A percentile compares a stretch with the other conserved stretches of the same genome.
phyloP scores from a whole-genome alignment of 1,284 basidiomycete genomes.

The Cystobasidiaceae sp. region DNA sequence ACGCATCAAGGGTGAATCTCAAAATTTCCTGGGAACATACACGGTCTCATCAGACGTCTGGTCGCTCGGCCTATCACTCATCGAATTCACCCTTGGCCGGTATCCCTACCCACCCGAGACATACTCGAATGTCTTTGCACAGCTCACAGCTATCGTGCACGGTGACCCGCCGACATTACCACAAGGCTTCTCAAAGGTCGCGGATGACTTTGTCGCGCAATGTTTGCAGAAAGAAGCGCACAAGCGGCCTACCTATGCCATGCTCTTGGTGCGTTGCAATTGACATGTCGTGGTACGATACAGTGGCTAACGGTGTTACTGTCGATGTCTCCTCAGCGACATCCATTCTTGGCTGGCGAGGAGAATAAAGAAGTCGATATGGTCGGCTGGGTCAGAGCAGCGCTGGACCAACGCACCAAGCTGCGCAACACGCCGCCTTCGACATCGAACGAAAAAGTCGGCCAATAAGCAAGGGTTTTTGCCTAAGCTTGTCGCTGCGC shows the following conservation, averaged over 20 bases:
- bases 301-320: no score
- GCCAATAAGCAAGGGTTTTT: no score
- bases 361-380: constrained; percentile 46
- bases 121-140: constrained; percentile 92
- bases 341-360: constrained; percentile 61
- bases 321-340: no score
- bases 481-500: no score
- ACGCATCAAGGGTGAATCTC: constrained; percentile 89
- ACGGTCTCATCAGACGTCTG: constrained; percentile 96
- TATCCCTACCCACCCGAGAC: constrained; percentile 99
- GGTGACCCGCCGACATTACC: constrained; percentile 86
- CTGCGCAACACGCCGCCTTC: no score
- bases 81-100: constrained; percentile 83
- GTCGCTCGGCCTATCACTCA: constrained; percentile 93
- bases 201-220: constrained; percentile 52
- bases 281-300: background rate
- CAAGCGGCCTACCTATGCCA: constrained; percentile 72
- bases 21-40: constrained; percentile 79
- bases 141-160: constrained; percentile 91
- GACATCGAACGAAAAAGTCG: no score
- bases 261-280: constrained; percentile 62
- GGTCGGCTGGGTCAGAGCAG: constrained; percentile 64
- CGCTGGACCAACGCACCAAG: constrained; percentile 50
- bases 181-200: constrained; percentile 44
- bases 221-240: constrained; percentile 70